Evolutionary conservation across 345 rosid species (phyloP), one percentile per base, ranked within the genome.

Genomic region (Ceriops decandra): DNA sequence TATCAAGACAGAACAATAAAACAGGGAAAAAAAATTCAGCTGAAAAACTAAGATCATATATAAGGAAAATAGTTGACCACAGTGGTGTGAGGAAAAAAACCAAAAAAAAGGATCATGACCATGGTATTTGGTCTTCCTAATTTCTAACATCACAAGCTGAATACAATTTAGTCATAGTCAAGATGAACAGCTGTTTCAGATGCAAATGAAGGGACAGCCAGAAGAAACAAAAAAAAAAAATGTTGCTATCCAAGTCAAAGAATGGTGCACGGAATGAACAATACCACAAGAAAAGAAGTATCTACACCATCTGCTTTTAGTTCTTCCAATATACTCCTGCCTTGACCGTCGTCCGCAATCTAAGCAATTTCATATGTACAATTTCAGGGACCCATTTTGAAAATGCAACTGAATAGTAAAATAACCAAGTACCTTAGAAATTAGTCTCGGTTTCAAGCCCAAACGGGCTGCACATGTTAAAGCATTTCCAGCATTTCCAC

Each of bases 401-500:
- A 15, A 42, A 42, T 42, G 49, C 49, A 42, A 15, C 49, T 13
- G 49, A 15, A 15, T 42, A 13, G 19, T 31, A 53, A 62, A 26
- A 20, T 2, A 2, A 46, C 5, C 46, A 59, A 68, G 38, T 16
- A 16, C 86, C 86, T 72, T 78, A 13, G 86, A 76, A 63, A 83
- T 77, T 17, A 83, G 57, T 72, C 82, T 81, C 9, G 84, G 77
- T 5, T 35, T 67, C 42, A 82, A 70, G 6, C 86, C 86, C 67
- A 83, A 69, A 24, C 84, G 82, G 71, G 84, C 80, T 15, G 76
- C 59, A 31, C 86, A 83, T 0, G 84, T 80, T 60, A 78, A 60
- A 31, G 86, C 64, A 30, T 83, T 83, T 64, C 75, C 85, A n/a
- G 77, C 82, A 73, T 79, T 80, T 57, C 85, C 85, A 6, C 85